phyloP scores from a whole-genome alignment of 73 alveolate species.

The Tetrahymena borealis region DNA sequence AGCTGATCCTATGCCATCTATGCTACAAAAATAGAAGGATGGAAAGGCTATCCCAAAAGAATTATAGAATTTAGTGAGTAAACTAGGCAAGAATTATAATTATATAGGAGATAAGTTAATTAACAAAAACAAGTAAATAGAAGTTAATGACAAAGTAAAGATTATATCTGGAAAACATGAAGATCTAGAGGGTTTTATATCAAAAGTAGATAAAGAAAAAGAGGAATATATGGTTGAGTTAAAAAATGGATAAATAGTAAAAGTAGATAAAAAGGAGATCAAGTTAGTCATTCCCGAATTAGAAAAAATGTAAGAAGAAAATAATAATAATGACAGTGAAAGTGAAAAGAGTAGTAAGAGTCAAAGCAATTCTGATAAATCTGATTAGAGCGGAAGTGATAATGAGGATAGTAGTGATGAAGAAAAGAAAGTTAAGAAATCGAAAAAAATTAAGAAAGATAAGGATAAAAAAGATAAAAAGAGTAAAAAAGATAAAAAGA shows the following conservation, averaged over 20 bases:
- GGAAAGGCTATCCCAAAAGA: background rate
- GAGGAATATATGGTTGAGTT: background rate
- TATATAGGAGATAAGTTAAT: background rate
- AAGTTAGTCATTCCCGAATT: background rate
- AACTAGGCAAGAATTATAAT: background rate
- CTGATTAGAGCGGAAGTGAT: background rate
- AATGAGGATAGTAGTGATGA: background rate
- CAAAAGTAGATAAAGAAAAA: background rate
- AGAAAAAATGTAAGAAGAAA: background rate
- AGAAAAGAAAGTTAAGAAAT: background rate
- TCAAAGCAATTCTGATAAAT: background rate
- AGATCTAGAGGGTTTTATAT: background rate
- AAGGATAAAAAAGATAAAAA: background rate
- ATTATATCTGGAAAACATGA: conserved; percentile 12
- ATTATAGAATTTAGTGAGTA: background rate
- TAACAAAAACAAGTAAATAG: background rate
- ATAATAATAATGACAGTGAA: background rate
- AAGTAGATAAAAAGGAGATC: background rate
- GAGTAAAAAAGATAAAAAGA: background rate
- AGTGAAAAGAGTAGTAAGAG: background rate
- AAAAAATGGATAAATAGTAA: background rate
- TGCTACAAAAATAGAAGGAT: background rate
- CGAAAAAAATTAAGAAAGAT: background rate
- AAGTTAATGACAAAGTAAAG: background rate
- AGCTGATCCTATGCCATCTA: background rate